These are phyloP conservation scores for Ramularia endophylla DNA, from an alignment of 2,329 filamentous ascomycete species.

Conservation along the genomic window DNA sequence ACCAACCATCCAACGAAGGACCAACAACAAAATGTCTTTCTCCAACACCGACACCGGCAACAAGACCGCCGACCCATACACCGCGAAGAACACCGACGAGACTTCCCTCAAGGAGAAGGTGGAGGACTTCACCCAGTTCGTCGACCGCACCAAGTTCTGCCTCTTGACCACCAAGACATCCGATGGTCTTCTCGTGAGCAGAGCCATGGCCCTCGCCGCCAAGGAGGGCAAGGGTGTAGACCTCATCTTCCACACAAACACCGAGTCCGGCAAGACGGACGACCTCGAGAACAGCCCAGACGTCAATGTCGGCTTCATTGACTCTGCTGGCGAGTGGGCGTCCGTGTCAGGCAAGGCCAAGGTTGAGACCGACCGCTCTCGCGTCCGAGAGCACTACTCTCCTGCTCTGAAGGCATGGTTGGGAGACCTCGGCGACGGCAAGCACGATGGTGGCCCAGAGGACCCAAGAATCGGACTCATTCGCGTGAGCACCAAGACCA, in stretches of 20 bases:
- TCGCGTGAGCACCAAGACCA: slow-evolving; percentile 64
- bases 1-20: neutral
- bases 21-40: slow-evolving; percentile 37
- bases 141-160: slow-evolving; percentile 70
- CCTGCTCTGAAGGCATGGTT: slow-evolving; percentile 74
- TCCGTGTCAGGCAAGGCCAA: slow-evolving; percentile 69
- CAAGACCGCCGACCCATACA: slow-evolving; percentile 72
- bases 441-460: slow-evolving; percentile 72
- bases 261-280: slow-evolving; percentile 80
- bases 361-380: slow-evolving; percentile 62
- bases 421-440: slow-evolving; percentile 76
- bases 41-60: slow-evolving; percentile 57
- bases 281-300: slow-evolving; percentile 67
- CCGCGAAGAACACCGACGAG: slow-evolving; percentile 68
- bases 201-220: slow-evolving; percentile 79
- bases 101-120: slow-evolving; percentile 67
- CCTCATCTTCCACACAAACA: slow-evolving; percentile 87
- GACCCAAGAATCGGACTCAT: slow-evolving; percentile 82
- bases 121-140: slow-evolving; percentile 65
- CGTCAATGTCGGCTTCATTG: slow-evolving; percentile 75
- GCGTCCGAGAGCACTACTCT: slow-evolving; percentile 70
- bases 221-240: slow-evolving; percentile 74
- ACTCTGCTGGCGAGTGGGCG: slow-evolving; percentile 70
- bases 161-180: slow-evolving; percentile 78
- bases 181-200: slow-evolving; percentile 63